Evolutionary conservation across 768 basidiomycete genomes (phyloP), one percentile per base, ranked within the genome.

Genomic region (Suillus ampliporus): DNA sequence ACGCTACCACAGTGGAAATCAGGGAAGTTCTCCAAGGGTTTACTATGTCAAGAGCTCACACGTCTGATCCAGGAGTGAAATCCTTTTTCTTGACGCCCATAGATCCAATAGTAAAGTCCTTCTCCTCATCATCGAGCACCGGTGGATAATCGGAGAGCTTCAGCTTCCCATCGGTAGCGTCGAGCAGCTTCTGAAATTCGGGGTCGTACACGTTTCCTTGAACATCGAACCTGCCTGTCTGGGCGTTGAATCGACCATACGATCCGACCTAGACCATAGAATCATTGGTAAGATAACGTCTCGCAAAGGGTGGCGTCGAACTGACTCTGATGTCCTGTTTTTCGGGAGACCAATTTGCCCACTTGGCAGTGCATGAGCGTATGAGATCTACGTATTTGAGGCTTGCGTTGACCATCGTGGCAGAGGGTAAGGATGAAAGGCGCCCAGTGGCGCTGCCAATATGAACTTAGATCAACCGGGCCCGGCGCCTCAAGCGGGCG

Each of bases 261-360:
- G 75, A 74, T 23, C 74, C 74, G 4, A 75, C 69, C 72, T 66
- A 59, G n/a, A 19, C 13, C 7, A 14, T 17, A 28, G 5, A 2
- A 19, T 23, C 2, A 8, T 13, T 56, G n/a, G 26, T 56, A 61
- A 34, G 50, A 51, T 28, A 13, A 51, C 1, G 5, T 34, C 31
- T 50, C 31, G 19, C 17, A 51, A 19, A 50, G 5, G n/a, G 11
- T 31, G 19, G 11, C 5, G 19, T 34, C 3, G 19, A n/a, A 67
- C 69, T 52, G 19, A 77, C 78, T 67, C 71, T 63, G 41, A 79
- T n/a, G 19, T 51, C 64, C 13, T 69, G 68, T 48, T 68, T 68
- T 47, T 74, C 74, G 0, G 78, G 78, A 17, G 76, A 74, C 76
- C 73, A 79, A 62, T 73, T 79, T 44, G 68, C 76, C 78, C 77